Conservation (phyloP, 2,329 filamentous ascomycete species). For the Lachnellula occidentalis region DNA sequence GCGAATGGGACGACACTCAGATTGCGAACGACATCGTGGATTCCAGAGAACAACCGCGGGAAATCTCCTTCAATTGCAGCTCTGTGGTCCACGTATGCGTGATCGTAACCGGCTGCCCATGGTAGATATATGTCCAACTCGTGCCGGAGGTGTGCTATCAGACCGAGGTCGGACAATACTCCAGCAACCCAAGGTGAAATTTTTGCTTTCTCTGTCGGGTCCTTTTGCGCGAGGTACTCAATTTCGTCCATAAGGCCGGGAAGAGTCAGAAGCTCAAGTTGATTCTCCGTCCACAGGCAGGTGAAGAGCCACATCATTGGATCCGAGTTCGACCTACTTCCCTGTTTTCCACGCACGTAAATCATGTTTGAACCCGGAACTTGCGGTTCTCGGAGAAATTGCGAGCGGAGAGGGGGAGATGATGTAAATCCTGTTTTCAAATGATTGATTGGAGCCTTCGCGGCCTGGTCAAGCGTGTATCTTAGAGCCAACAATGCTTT, state of each 20-base stretch:
- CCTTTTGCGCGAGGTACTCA: conserved; percentile 11
- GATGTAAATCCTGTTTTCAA: conserved; percentile 23
- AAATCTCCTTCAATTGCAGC: conserved; percentile 4
- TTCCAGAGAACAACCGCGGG: not conserved
- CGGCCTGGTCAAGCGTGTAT: conserved; percentile 31
- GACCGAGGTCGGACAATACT: conserved; percentile 11
- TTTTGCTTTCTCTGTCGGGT: conserved; percentile 14
- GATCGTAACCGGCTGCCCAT: conserved; percentile 15
- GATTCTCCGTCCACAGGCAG: conserved; percentile 9
- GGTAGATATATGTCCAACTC: conserved; percentile 20
- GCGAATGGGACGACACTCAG: not conserved
- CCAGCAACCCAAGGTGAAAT: conserved; percentile 16
- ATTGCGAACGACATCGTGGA: not conserved
- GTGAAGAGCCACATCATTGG: conserved; percentile 10
- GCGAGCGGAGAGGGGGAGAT: conserved; percentile 38
- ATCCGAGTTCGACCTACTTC: not conserved
- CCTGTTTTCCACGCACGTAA: conserved; percentile 2
- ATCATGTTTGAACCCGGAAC: conserved; percentile 20
- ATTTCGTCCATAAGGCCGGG: conserved; percentile 18
- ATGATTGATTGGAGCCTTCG: conserved; percentile 30
- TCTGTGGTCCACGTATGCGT: not conserved
- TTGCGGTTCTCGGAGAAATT: conserved; percentile 30
- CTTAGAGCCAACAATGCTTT: conserved; percentile 37
- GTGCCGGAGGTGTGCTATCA: conserved; percentile 12
- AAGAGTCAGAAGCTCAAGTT: conserved; percentile 4